Evolutionary conservation across 2,329 filamentous ascomycete genomes (phyloP), one percentile per base, ranked within the genome.

Genomic region (Phaeosphaeriaceae sp.): DNA sequence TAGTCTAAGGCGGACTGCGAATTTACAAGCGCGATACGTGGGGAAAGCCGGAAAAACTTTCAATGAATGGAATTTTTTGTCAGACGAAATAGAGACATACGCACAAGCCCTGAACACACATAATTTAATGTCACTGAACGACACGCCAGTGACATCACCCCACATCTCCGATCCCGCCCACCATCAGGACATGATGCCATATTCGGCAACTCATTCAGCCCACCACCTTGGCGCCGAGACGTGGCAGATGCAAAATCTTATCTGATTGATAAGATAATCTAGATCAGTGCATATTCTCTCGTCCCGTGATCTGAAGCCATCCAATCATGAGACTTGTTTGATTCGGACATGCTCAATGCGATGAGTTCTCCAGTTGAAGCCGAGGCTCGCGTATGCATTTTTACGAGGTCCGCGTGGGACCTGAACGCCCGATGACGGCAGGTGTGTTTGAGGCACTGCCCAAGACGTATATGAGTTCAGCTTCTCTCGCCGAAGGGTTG

Each of bases 191-290:
- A 40, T n/a, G 2, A 40, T n/a, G n/a, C 35, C 35, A n/a, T 8
- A 40, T 40, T n/a, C 15, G 15, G 35, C 35, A 17, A 40, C 35
- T 40, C 35, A 7, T 2, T 15, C 15, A 7, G 35, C 35, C 4
- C 15, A 6, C 13, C 11, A 28, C 26, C 58, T 64, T 63, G 58
- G 61, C 65, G 60, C 62, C 56, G 30, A 60, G 58, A 13, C 30
- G 8, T 10, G 23, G 23, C 35, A 43, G 24, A 52, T 54, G 53
- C 49, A 58, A 60, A 62, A 55, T 65, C 65, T 69, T 68, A 71
- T 71, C 68, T 60, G 65, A 67, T 66, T 65, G 67, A 69, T 71
- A 67, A 71, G 59, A 67, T 68, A 54, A 65, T 65, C 60, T 61
- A 50, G 59, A 22, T 50, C n/a, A 17, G 8, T 50, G n/a, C 48